A percentile compares a stretch with the other conserved stretches of the same genome.
Evolutionary conservation across 177 flowering plant species (phyloP).

Genomic region (Vitis hybrid): DNA sequence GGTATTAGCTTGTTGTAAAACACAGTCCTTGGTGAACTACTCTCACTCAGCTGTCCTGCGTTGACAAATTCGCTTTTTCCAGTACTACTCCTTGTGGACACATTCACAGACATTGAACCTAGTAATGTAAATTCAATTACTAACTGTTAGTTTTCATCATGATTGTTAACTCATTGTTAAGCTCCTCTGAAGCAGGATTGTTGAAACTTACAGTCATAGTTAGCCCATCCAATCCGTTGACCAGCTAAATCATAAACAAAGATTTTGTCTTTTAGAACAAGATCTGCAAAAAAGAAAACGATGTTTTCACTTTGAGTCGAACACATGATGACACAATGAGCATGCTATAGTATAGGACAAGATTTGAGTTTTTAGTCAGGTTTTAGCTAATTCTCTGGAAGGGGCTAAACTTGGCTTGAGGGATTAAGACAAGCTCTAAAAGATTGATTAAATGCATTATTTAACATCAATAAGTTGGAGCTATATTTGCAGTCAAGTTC

Average conservation of each 20-base stretch:
- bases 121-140: background rate
- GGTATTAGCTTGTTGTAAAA: constrained; percentile 14
- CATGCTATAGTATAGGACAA: background rate
- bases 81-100: constrained; percentile 30
- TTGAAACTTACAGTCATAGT: constrained; percentile 78
- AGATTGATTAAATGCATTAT: no score
- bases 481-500: no score
- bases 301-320: no score
- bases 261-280: constrained; percentile 86
- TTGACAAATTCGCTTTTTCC: constrained; percentile 46
- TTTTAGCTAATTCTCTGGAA: no score
- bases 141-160: no score
- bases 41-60: constrained; percentile 39
- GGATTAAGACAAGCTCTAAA: no score
- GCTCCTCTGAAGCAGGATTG: background rate
- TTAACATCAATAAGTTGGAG: no score
- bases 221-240: constrained; percentile 89
- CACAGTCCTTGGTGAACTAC: constrained; percentile 10
- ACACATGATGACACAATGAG: background rate
- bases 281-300: constrained; percentile 53
- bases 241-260: constrained; percentile 83
- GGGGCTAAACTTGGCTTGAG: no score
- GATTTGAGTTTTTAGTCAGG: background rate
- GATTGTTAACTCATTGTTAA: background rate
- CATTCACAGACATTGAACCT: constrained; percentile 59